These are phyloP conservation scores for Phytophthora chlamydospora DNA, from an alignment of 352 stramenopile genomes.

Conservation along the genomic window DNA sequence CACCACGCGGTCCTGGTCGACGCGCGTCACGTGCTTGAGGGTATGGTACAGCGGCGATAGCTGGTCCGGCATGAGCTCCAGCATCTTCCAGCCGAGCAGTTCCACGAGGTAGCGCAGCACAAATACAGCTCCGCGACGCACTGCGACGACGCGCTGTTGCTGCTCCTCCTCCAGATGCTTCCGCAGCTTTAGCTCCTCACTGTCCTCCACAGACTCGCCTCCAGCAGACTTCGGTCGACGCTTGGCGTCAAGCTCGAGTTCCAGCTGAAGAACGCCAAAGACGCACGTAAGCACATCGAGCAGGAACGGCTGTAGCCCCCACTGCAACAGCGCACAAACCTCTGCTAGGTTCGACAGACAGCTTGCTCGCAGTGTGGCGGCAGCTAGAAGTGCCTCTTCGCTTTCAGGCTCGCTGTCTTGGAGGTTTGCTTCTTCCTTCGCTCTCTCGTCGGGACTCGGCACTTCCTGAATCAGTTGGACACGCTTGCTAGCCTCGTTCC, in stretches of 20 bases:
- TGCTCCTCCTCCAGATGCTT: conserved; percentile 30
- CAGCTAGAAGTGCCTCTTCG: conserved; percentile 39
- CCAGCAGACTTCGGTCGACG: conserved; percentile 7
- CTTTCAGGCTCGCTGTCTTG: conserved; percentile 14
- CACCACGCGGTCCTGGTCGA: conserved; percentile 68
- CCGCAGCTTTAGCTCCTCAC: conserved; percentile 19
- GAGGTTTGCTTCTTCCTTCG: not conserved
- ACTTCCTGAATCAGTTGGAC: conserved; percentile 73
- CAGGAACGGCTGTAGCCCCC: conserved; percentile 73
- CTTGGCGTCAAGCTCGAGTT: conserved; percentile 45
- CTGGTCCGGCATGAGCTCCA: conserved; percentile 77
- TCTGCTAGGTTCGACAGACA: conserved; percentile 91
- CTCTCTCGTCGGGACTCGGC: conserved; percentile 10
- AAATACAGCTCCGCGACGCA: conserved; percentile 80
- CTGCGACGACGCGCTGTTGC: conserved; percentile 49
- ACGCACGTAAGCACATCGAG: conserved; percentile 80
- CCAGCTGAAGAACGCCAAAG: conserved; percentile 80
- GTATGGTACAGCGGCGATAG: conserved; percentile 78
- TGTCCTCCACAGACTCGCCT: conserved; percentile 5
- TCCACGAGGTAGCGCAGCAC: conserved; percentile 79
- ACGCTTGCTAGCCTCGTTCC: conserved; percentile 29
- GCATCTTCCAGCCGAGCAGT: conserved; percentile 74
- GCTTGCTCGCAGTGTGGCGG: conserved; percentile 77
- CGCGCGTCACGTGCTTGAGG: conserved; percentile 71
- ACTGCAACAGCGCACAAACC: conserved; percentile 76